phyloP scores from a whole-genome alignment of 768 basidiomycete species.

The Hypholoma fasciculare region DNA sequence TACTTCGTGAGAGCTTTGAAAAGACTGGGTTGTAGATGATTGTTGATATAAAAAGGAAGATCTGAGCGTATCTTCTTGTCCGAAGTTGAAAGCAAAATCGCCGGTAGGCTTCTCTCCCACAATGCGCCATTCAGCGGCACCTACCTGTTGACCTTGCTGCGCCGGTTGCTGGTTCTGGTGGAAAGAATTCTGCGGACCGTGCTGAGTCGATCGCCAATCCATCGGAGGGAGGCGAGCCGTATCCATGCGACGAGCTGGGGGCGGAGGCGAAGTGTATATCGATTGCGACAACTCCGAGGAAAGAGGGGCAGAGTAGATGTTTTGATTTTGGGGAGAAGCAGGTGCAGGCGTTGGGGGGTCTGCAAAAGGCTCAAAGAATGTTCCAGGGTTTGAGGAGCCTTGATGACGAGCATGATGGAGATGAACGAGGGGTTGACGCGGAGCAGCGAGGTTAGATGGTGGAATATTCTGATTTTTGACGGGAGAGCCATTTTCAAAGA shows the following conservation, averaged over 20 bases:
- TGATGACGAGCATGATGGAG: constrained; percentile 23
- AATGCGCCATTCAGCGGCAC: constrained; percentile 43
- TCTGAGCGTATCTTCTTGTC: constrained; percentile 27
- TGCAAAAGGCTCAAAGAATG: constrained; percentile 56
- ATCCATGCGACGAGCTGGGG: constrained; percentile 31
- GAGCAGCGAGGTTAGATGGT: constrained; percentile 15
- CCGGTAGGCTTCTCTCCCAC: constrained; percentile 31
- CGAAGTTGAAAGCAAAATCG: constrained; percentile 26
- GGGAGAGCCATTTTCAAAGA: constrained; percentile 36
- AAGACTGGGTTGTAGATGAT: constrained; percentile 23
- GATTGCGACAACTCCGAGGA: constrained; percentile 22
- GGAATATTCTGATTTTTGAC: constrained; percentile 23
- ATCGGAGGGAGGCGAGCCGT: constrained; percentile 24
- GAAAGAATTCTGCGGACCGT: constrained; percentile 22
- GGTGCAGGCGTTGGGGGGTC: constrained; percentile 38
- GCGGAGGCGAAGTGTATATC: constrained; percentile 31
- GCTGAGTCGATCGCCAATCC: constrained; percentile 40
- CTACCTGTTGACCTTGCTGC: constrained; percentile 1
- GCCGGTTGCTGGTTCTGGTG: constrained; percentile 26
- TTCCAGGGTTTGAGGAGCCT: constrained; percentile 15
- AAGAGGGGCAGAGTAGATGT: constrained; percentile 21
- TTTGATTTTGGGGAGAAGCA: constrained; percentile 24
- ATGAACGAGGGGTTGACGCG: constrained; percentile 23
- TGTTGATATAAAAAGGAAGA: constrained; percentile 31
- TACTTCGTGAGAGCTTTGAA: constrained; percentile 50